Base-by-base conservation (phyloP, 2,329 filamentous ascomycete species). In the Lithohypha guttulata region DNA sequence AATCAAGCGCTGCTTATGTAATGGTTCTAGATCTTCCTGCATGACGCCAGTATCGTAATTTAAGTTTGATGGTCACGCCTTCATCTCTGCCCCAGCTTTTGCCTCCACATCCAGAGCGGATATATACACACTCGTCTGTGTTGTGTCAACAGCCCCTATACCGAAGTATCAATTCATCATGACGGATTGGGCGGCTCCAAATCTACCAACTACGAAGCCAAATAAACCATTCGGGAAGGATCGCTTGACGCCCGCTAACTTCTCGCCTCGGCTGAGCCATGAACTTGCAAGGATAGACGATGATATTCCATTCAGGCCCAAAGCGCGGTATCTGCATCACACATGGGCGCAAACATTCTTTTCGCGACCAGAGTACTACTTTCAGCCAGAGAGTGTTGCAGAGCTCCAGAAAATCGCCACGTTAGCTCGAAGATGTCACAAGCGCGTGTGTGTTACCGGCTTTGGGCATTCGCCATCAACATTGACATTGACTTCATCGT, bases 291-390 rank as follows among this genome's bases (percentile, higher is more conserved):
- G 66, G 47, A 69, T 75, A 56, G 68, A 79, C 53, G 69, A 74
- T 49, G 60, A 66, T 42, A 62, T 91, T 26, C 77, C 85, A 29
- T 94, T 96, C 65, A 82, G 80, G 58, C 83, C 84, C 4, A 71
- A 70, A 42, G 66, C 73, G 43, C 68, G 74, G 38, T 79, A 96
- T 59, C 63, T 79, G 34, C 91, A 96, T 65, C 79, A 80, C 53
- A 98, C 91, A 14, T 98, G 91, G 91, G 91, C 91, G 26, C 79
- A 80, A 55, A 96, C 91, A 34, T 95, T 93, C 65, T 79, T 82
- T 54, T 91, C 81, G 35, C 75, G 79, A 13, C 91, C 91, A 2
- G 86, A 95, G 66, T 77, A 96, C 42, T 95, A 89, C 63, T 77
- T 96, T 51, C 83, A 83, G 53, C 91, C 91, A 2, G 73, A 82